Conservation (phyloP, 805 yeast species). For the Zygosaccharomyces lentus region DNA sequence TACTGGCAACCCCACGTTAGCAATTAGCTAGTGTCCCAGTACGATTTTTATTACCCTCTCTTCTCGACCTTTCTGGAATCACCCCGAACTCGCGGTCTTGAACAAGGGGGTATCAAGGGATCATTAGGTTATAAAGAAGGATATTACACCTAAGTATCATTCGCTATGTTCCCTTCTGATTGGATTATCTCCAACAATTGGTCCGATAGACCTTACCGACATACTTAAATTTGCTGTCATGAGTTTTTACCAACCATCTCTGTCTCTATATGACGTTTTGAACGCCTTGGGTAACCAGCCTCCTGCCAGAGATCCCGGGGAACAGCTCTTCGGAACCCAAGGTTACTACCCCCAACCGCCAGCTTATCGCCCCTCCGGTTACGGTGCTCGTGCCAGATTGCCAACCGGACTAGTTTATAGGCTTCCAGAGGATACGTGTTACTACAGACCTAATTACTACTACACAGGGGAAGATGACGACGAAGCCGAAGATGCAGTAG, state of each 20-base stretch:
- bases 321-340: conserved; percentile 9
- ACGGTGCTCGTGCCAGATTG: conserved; percentile 5
- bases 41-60: not conserved
- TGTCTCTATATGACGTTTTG: conserved; percentile 30
- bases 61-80: conserved; percentile 4
- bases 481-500: conserved; percentile 17
- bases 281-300: conserved; percentile 27
- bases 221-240: conserved; percentile 7
- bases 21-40: not conserved
- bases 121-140: not conserved
- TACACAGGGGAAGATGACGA: conserved; percentile 34
- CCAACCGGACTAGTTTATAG: conserved; percentile 15
- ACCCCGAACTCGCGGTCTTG: not conserved
- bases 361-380: conserved; percentile 4
- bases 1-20: too few relatives aligned
- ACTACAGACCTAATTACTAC: conserved; percentile 32
- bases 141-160: not conserved
- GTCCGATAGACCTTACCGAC: not conserved
- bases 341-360: conserved; percentile 10
- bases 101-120: not conserved
- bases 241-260: conserved; percentile 33
- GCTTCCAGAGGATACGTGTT: conserved; percentile 19
- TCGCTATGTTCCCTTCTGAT: too few relatives aligned
- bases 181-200: not conserved
- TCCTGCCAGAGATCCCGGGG: conserved; percentile 15